phyloP scores from a whole-genome alignment of 2,329 filamentous ascomycete species.

The Hypoxylon sp. region DNA sequence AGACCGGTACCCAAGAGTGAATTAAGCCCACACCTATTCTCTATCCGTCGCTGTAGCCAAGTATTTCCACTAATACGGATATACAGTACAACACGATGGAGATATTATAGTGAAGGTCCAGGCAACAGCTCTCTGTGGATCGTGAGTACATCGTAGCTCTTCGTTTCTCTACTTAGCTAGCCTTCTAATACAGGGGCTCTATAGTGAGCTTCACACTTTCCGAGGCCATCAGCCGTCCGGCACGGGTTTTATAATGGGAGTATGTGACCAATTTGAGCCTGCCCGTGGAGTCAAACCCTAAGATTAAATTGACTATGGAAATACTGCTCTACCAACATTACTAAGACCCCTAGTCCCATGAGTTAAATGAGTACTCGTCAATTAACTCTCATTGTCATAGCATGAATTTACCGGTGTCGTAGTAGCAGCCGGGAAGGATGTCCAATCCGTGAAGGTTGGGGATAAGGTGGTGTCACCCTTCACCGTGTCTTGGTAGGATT shows the following conservation, averaged over 20 bases:
- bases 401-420: constrained; percentile 90
- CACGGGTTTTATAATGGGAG: constrained; percentile 76
- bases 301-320: neutral
- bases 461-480: constrained; percentile 88
- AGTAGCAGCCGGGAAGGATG: constrained; percentile 74
- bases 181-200: constrained; percentile 16
- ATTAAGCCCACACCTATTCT: constrained; percentile 37
- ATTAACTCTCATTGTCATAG: neutral
- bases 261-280: neutral
- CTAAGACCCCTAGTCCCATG: neutral
- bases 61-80: constrained; percentile 38
- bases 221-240: constrained; percentile 82
- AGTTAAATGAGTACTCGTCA: neutral
- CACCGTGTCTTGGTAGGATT: constrained; percentile 79
- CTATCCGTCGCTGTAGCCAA: constrained; percentile 8
- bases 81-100: constrained; percentile 72
- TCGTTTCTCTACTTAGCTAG: constrained; percentile 8
- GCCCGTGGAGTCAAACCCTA: neutral
- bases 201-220: constrained; percentile 86
- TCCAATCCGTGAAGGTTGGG: constrained; percentile 78
- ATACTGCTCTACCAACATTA: neutral
- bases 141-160: constrained; percentile 66
- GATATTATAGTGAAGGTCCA: constrained; percentile 89
- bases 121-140: constrained; percentile 89
- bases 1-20: constrained; percentile 79